Conservation (phyloP, 1,284 basidiomycete species). For the Chondrostereum purpureum region DNA sequence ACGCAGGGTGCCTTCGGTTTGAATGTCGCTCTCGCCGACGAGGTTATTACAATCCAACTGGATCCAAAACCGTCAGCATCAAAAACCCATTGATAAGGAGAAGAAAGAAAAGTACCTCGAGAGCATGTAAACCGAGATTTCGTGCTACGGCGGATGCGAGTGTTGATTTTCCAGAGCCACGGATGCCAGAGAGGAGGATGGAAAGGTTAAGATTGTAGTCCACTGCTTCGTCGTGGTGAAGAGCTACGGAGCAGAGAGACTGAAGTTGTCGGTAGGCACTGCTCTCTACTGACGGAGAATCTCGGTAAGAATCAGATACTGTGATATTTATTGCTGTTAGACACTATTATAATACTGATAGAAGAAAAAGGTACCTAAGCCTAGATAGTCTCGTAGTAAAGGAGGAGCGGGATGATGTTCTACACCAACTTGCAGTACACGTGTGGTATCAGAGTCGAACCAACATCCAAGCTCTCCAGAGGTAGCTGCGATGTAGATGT, state of each 20-base stretch:
- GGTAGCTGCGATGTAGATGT: slow-evolving; percentile 43
- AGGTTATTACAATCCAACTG: slow-evolving; percentile 86
- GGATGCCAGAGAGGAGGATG: slow-evolving; percentile 68
- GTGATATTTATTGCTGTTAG: background rate
- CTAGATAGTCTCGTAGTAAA: slow-evolving; percentile 48
- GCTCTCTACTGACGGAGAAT: slow-evolving; percentile 20
- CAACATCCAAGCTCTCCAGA: slow-evolving; percentile 81
- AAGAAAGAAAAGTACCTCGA: slow-evolving; percentile 52
- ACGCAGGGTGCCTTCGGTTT: slow-evolving; percentile 74
- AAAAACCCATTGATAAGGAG: background rate
- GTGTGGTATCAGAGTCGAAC: slow-evolving; percentile 69
- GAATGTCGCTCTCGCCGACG: slow-evolving; percentile 73
- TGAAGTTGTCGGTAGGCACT: slow-evolving; percentile 40
- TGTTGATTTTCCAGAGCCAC: slow-evolving; percentile 74
- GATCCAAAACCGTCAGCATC: no score
- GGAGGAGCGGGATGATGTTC: slow-evolving; percentile 63
- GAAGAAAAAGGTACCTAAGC: no score
- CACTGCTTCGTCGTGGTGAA: slow-evolving; percentile 42
- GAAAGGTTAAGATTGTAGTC: slow-evolving; percentile 59
- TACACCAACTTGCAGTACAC: slow-evolving; percentile 74
- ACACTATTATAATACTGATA: no score
- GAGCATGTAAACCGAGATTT: slow-evolving; percentile 67
- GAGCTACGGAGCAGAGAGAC: slow-evolving; percentile 48
- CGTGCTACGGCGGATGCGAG: slow-evolving; percentile 52
- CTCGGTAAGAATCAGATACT: slow-evolving; percentile 10